phyloP scores from a whole-genome alignment of 768 basidiomycete genomes.

The Pulveroboletus sp. region DNA sequence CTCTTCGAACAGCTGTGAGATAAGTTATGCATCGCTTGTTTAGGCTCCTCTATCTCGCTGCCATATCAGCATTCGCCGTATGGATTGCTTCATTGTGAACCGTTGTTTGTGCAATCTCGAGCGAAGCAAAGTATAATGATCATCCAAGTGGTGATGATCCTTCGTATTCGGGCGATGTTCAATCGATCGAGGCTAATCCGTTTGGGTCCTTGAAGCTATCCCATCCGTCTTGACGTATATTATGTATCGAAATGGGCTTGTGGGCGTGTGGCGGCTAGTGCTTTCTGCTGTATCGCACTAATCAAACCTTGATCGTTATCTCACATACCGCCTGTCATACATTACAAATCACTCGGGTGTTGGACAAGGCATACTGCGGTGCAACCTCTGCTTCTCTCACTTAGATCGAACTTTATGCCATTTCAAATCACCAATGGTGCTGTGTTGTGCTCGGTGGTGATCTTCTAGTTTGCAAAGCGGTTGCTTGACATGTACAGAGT shows the following conservation, averaged over 20 bases:
- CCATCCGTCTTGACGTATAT: not conserved
- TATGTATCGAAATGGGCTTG: not conserved
- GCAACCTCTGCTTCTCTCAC: not conserved
- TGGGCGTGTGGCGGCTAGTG: not conserved
- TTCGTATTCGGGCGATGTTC: slow-evolving; percentile 11
- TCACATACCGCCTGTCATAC: too few species aligned
- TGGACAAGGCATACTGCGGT: not conserved
- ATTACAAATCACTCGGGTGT: slow-evolving; percentile 1
- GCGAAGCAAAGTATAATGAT: not conserved
- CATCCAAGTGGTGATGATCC: slow-evolving; percentile 8
- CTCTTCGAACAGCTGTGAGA: not conserved
- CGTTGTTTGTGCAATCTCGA: not conserved
- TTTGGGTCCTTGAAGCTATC: not conserved
- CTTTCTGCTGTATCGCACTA: not conserved
- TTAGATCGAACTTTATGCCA: slow-evolving; percentile 1
- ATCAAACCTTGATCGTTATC: not conserved
- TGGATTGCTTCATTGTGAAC: not conserved
- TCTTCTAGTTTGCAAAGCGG: slow-evolving; percentile 2
- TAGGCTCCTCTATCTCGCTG: not conserved
- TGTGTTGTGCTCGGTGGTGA: slow-evolving; percentile 3
- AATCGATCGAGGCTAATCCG: slow-evolving; percentile 6
- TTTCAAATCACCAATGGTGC: not conserved
- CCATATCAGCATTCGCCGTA: not conserved
- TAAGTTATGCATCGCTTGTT: too few species aligned
- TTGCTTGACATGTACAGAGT: slow-evolving; percentile 1